phyloP scores from a whole-genome alignment of 78 protist genomes.

The slime mould (Dictyostelium discoideum) region DNA sequence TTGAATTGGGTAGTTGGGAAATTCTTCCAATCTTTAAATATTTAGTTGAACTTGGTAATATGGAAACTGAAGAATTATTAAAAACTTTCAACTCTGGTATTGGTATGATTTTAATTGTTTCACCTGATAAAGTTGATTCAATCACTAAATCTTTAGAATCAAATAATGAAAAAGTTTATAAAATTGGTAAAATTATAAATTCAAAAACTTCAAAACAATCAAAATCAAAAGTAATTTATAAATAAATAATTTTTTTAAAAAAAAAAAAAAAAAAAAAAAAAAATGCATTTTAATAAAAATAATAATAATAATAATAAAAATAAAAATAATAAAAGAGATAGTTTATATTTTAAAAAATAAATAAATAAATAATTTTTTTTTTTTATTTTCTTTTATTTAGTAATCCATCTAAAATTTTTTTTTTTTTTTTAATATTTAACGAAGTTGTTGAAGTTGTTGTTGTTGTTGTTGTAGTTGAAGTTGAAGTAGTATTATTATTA shows the following conservation, averaged over 20 bases:
- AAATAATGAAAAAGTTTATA: conserved; percentile 58
- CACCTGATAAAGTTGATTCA: conserved; percentile 14
- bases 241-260: conserved; percentile 15
- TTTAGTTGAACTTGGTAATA: conserved; percentile 60
- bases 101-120: conserved; percentile 89
- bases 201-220: not conserved
- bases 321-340: not conserved
- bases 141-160: conserved; percentile 32
- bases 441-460: not conserved
- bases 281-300: not conserved
- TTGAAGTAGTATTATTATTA: not conserved
- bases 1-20: conserved; percentile 77
- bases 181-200: conserved; percentile 37
- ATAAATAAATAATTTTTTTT: not conserved
- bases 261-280: not conserved
- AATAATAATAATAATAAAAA: not conserved
- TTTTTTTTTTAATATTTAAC: not conserved
- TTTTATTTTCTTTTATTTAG: not conserved
- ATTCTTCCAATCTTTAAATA: conserved; percentile 88
- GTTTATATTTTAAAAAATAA: not conserved
- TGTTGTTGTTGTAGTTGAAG: not conserved
- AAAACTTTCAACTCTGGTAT: conserved; percentile 92
- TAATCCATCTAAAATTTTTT: not conserved
- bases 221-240: conserved; percentile 65
- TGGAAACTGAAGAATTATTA: conserved; percentile 52